Evolutionary conservation across 2,329 filamentous ascomycete species (phyloP).

Genomic region (Pyrenophora teres): DNA sequence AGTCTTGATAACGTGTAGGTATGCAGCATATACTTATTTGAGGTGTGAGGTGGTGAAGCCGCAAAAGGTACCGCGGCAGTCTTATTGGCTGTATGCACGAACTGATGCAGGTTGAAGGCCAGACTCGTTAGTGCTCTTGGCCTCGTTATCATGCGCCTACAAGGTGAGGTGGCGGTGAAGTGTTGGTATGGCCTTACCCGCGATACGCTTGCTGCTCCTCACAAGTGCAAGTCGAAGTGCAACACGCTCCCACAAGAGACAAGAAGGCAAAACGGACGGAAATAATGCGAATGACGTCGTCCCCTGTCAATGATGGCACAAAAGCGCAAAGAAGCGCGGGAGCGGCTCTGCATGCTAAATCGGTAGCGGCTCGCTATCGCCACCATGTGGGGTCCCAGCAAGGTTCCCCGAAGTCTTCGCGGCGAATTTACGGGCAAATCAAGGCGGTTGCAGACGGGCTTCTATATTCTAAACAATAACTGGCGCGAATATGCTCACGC

Average conservation of each 20-base stretch:
- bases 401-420: conserved; percentile 16
- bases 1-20: too few species aligned
- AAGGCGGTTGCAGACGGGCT: neutral
- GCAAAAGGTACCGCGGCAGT: neutral
- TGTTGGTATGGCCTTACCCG: neutral
- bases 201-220: neutral
- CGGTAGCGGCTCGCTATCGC: conserved; percentile 7
- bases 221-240: too few species aligned
- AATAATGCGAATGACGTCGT: conserved; percentile 7
- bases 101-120: conserved; percentile 2
- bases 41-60: too few species aligned
- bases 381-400: conserved; percentile 9
- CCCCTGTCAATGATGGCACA: neutral
- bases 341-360: conserved; percentile 1
- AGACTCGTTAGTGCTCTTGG: conserved; percentile 3
- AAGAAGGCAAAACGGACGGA: neutral
- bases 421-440: conserved; percentile 2
- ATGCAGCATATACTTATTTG: too few species aligned
- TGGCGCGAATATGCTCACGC: neutral
- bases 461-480: neutral
- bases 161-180: conserved; percentile 4
- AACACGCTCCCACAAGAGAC: neutral
- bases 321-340: neutral
- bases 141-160: conserved; percentile 3
- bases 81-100: neutral